phyloP scores from a whole-genome alignment of 805 yeast species.

The Jamesozyma hellenica region DNA sequence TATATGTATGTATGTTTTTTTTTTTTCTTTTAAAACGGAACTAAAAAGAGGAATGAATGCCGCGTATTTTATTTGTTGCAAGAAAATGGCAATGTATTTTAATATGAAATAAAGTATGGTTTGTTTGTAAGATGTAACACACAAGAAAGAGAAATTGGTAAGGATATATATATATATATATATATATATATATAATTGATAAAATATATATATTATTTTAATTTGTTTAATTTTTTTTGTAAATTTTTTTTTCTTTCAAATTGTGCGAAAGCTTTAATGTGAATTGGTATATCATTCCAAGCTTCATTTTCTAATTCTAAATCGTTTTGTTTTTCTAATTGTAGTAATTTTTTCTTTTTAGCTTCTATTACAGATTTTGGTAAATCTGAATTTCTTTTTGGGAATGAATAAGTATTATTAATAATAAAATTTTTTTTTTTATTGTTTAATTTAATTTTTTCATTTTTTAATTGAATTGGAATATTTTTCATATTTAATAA shows the following conservation, averaged over 20 bases:
- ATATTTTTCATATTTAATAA: conserved; percentile 34
- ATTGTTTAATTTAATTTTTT: conserved; percentile 4
- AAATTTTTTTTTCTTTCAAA: conserved; percentile 59
- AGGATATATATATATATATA: too few species aligned
- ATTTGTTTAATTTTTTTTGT: conserved; percentile 13
- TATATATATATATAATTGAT: too few species aligned
- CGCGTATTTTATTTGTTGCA: too few species aligned
- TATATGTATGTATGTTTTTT: too few species aligned
- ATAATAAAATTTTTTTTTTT: conserved; percentile 5
- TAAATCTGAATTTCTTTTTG: conserved; percentile 19
- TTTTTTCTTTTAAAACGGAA: too few species aligned
- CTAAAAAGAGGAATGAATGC: too few species aligned
- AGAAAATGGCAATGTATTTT: too few species aligned
- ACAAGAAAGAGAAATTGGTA: too few species aligned
- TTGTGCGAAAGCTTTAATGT: conserved; percentile 73
- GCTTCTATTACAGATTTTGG: conserved; percentile 31
- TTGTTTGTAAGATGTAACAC: too few species aligned
- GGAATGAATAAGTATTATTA: conserved; percentile 24
- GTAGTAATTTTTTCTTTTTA: conserved; percentile 11
- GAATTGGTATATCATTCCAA: conserved; percentile 58
- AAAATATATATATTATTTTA: neutral
- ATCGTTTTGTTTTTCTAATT: conserved; percentile 2
- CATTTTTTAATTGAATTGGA: conserved; percentile 23
- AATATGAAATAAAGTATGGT: too few species aligned
- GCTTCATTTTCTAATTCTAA: conserved; percentile 31